phyloP scores from a whole-genome alignment of 2,329 filamentous ascomycete species.

The Trichophyton benhamiae region DNA sequence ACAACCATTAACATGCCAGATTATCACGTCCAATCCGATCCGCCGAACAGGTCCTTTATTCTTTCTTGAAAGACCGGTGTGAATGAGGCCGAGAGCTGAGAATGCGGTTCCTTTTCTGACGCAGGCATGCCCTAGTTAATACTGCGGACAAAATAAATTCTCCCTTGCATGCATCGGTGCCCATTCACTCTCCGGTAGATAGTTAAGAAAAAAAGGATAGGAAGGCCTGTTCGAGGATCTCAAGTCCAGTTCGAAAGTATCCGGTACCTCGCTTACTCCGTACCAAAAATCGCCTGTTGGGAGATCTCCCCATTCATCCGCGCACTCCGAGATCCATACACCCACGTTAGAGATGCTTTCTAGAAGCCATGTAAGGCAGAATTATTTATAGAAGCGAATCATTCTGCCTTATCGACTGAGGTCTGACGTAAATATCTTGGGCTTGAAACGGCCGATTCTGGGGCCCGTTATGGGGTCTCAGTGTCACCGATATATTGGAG shows the following conservation, averaged over 20 bases:
- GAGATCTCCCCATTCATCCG: neutral
- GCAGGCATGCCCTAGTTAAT: neutral
- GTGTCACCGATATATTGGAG: neutral
- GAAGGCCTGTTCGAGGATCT: no score
- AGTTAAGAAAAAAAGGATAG: no score
- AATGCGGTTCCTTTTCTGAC: neutral
- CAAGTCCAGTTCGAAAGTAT: neutral
- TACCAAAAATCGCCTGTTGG: neutral
- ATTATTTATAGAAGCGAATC: neutral
- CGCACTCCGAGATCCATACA: neutral
- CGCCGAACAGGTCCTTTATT: neutral
- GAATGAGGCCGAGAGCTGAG: neutral
- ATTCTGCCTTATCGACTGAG: neutral
- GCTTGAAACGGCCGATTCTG: neutral
- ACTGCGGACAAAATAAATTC: neutral
- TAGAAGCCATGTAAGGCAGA: neutral
- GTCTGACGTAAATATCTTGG: neutral
- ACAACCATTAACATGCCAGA: neutral
- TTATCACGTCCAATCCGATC: neutral
- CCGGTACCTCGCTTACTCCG: neutral
- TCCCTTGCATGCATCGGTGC: neutral
- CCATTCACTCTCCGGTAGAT: neutral
- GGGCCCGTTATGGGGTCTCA: neutral
- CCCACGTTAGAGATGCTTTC: neutral
- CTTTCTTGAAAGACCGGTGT: neutral